Evolutionary conservation across 2,329 filamentous ascomycete genomes (phyloP), one percentile per base, ranked within the genome.

Genomic region (Aspergillus sp.): DNA sequence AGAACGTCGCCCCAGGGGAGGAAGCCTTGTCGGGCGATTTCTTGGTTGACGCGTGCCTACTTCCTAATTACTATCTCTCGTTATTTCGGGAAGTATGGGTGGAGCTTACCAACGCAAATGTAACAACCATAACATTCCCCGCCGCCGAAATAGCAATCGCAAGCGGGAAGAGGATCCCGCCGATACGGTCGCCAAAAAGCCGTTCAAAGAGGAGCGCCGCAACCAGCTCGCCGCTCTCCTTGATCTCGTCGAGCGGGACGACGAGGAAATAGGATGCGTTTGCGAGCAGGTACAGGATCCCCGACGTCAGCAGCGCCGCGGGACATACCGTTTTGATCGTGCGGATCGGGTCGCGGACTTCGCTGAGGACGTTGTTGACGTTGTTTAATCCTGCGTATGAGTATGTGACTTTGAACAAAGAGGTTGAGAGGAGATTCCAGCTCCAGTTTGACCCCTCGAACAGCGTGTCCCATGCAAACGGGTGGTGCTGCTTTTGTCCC

Each of bases 21-120:
- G 60, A 92, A 87, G 0, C 90, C 89, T 68, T 91, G 87, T 19
- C 88, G 82, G 2, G 89, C 89, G 57, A 92, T 87, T 71, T 92
- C 89, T 70, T 91, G 89, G 67, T 91, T 91, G 2, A 91, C 76
- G 2, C 89, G 85, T 5, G 88, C 85, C 87, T 90, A 61, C 1
- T 30, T 41, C n/a, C n/a, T n/a, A n/a, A n/a, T n/a, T n/a, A n/a
- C n/a, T n/a, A n/a, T n/a, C n/a, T n/a, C n/a, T n/a, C n/a, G n/a
- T n/a, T n/a, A n/a, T n/a, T n/a, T n/a, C n/a, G n/a, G n/a, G n/a
- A n/a, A n/a, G n/a, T n/a, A n/a, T n/a, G n/a, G n/a, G n/a, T n/a
- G n/a, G n/a, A n/a, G n/a, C n/a, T n/a, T n/a, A 89, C 89, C 73
- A 89, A 74, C 1, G 87, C 83, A 72, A 91, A 92, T 0, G 87